phyloP scores from a whole-genome alignment of 768 basidiomycete genomes.

The Pholiota microspora region DNA sequence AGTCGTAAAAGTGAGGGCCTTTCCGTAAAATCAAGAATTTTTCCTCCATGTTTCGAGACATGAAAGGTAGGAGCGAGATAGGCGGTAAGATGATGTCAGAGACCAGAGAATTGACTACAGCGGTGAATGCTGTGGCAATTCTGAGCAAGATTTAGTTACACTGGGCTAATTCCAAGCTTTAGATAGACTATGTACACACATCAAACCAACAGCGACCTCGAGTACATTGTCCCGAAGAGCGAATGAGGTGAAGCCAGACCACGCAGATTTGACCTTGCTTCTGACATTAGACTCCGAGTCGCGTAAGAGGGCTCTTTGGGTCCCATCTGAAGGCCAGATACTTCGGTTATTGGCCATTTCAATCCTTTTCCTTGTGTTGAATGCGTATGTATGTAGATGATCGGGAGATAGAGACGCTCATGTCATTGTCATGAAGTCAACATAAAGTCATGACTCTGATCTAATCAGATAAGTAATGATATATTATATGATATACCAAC shows the following conservation, averaged over 20 bases:
- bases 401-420: not conserved
- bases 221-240: slow-evolving; percentile 42
- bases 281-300: slow-evolving; percentile 17
- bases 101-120: slow-evolving; percentile 40
- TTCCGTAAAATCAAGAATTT: slow-evolving; percentile 38
- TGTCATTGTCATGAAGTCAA: not conserved
- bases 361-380: not conserved
- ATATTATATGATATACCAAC: too few relatives aligned
- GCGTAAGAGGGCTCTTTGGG: slow-evolving; percentile 17
- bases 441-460: too few relatives aligned
- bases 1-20: slow-evolving; percentile 26
- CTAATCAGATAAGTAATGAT: too few relatives aligned
- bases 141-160: slow-evolving; percentile 10
- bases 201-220: slow-evolving; percentile 45
- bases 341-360: not conserved
- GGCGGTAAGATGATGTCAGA: slow-evolving; percentile 41
- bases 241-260: slow-evolving; percentile 30
- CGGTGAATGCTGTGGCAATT: slow-evolving; percentile 39
- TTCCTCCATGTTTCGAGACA: slow-evolving; percentile 40
- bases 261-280: slow-evolving; percentile 23
- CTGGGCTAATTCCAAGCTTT: not conserved
- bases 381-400: not conserved
- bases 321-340: slow-evolving; percentile 7
- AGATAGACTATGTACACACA: slow-evolving; percentile 22
- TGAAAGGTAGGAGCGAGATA: slow-evolving; percentile 40